Evolutionary conservation across 2,329 filamentous ascomycete genomes (phyloP).

Genomic region (Cryphonectria naterciae): DNA sequence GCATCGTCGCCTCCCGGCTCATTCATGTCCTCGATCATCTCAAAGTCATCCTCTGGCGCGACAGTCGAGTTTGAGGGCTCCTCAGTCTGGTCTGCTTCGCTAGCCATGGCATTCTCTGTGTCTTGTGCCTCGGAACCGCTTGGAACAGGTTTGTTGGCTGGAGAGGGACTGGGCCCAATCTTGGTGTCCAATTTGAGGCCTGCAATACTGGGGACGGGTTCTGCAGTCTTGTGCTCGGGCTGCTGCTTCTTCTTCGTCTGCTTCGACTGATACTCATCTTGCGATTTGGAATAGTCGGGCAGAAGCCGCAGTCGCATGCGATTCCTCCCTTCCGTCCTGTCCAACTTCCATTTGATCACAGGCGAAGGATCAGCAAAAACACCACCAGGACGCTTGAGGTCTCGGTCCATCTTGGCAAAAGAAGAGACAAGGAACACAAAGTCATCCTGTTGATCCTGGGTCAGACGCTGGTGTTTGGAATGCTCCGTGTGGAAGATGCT

Average conservation of each 20-base stretch:
- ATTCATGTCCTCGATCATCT: constrained; percentile 91
- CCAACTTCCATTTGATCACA: constrained; percentile 82
- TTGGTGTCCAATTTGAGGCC: constrained; percentile 34
- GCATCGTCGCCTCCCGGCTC: constrained; percentile 75
- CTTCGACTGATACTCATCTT: constrained; percentile 84
- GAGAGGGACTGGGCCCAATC: constrained; percentile 32
- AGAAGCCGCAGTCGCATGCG: constrained; percentile 89
- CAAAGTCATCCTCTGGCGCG: constrained; percentile 84
- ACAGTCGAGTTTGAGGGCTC: constrained; percentile 37
- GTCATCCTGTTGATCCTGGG: constrained; percentile 94
- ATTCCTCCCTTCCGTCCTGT: constrained; percentile 93
- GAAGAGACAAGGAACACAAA: constrained; percentile 74
- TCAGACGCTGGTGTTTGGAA: constrained; percentile 83
- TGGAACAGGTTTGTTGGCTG: constrained; percentile 17
- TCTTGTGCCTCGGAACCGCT: constrained; percentile 26
- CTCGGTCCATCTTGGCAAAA: constrained; percentile 78
- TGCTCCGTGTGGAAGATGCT: constrained; percentile 94
- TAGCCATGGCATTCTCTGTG: constrained; percentile 27
- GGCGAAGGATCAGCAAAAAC: constrained; percentile 68
- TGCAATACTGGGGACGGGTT: constrained; percentile 29
- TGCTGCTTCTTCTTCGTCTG: constrained; percentile 36
- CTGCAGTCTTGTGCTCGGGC: constrained; percentile 32
- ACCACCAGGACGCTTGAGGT: constrained; percentile 78
- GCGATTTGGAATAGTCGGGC: constrained; percentile 71
- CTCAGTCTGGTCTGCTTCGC: constrained; percentile 34